Evolutionary conservation across 2,329 filamentous ascomycete species (phyloP).

Genomic region (Xylariomycetidae sp.): DNA sequence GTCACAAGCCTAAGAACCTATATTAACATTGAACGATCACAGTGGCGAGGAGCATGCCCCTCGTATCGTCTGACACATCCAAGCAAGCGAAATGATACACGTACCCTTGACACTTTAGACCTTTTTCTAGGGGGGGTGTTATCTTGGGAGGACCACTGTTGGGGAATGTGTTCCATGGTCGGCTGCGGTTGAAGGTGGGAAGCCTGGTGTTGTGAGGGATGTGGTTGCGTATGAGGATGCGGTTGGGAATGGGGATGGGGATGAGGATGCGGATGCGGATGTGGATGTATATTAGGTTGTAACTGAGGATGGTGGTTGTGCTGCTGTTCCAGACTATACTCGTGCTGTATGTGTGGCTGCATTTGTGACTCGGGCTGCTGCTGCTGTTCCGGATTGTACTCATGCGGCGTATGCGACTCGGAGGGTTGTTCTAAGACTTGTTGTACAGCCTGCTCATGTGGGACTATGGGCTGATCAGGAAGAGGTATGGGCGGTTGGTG

Average conservation of each 20-base stretch:
- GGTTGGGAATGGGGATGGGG: constrained; percentile 32
- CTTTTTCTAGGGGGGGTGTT: constrained; percentile 66
- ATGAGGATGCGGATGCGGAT: constrained; percentile 22
- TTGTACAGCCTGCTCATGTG: constrained; percentile 9
- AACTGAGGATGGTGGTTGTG: constrained; percentile 8
- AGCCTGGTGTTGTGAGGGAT: constrained; percentile 6
- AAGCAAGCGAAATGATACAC: too few relatives aligned
- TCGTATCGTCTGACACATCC: constrained; percentile 58
- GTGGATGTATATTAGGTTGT: constrained; percentile 14
- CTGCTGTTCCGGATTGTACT: constrained; percentile 9
- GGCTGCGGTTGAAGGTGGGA: constrained; percentile 15
- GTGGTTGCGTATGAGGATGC: constrained; percentile 28
- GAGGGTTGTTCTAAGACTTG: constrained; percentile 12
- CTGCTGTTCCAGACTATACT: constrained; percentile 13
- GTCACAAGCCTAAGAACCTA: too few relatives aligned
- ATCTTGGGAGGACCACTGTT: constrained; percentile 42
- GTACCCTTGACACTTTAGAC: constrained; percentile 80
- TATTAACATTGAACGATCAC: too few relatives aligned
- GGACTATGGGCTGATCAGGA: constrained; percentile 6
- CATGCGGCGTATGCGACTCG: too few relatives aligned
- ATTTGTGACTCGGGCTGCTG: constrained; percentile 9
- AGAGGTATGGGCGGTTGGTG: too few relatives aligned
- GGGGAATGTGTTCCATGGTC: constrained; percentile 23
- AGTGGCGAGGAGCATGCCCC: too few relatives aligned
- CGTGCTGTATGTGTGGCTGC: constrained; percentile 26